Percentiles rank a stretch among this genome's conserved stretches.
Evolutionary conservation across 106 monocot species (phyloP).

Genomic region (Dendrobium officinale): DNA sequence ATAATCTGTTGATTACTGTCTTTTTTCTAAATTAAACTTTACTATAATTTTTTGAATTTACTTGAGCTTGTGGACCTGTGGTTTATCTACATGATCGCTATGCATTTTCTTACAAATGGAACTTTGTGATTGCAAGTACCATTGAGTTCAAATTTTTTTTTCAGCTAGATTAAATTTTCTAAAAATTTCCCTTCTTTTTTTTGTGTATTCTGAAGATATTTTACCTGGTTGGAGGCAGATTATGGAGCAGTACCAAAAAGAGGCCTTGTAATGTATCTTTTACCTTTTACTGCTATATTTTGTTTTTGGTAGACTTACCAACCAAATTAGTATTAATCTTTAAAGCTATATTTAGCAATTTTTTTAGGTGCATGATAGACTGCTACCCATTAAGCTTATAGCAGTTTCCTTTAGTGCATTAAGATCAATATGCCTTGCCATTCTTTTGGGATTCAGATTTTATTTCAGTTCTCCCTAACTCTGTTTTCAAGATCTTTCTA

Average conservation of each 20-base stretch:
- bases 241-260: slow-evolving; percentile 87
- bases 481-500: neutral
- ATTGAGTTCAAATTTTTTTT: neutral
- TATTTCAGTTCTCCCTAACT: neutral
- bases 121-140: neutral
- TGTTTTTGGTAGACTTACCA: neutral
- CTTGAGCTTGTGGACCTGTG: neutral
- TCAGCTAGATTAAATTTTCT: neutral
- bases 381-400: neutral
- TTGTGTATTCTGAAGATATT: slow-evolving; percentile 34
- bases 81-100: neutral
- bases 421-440: neutral
- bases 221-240: slow-evolving; percentile 77
- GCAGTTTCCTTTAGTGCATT: neutral
- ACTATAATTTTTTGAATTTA: neutral
- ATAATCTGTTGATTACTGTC: neutral
- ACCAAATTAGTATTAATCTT: neutral
- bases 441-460: neutral
- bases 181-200: neutral
- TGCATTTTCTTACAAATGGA: neutral
- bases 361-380: neutral
- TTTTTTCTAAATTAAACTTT: neutral
- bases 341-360: neutral
- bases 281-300: neutral
- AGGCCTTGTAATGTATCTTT: slow-evolving; percentile 67